Base-by-base conservation (phyloP, 2,329 filamentous ascomycete genomes). In the Aspergillus hortae region DNA sequence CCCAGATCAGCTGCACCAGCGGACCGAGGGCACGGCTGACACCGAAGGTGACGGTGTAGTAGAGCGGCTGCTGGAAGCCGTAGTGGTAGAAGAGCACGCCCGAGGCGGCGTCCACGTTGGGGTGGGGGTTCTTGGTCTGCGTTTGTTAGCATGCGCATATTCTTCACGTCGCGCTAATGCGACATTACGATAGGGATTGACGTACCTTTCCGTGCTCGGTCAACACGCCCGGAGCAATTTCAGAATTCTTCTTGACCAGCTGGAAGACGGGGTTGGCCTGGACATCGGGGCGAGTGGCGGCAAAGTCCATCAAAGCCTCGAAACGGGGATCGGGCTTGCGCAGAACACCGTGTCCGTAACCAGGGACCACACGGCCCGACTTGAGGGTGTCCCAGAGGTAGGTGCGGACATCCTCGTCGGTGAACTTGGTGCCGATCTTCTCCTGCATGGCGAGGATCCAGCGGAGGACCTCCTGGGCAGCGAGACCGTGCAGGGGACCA, bases 71-170 rank as follows among this genome's bases (percentile, higher is more conserved):
- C 71, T 89, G 88, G 85, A 99, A 96, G 53, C 92, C 94, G 71
- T 96, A 99, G 79, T 97, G 91, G 75, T 97, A 87, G 84, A 99
- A 97, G 45, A 99, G 81, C 5, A 97, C 92, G 58, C 94, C 94
- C 0, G 91, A 96, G 57, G 85, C 87, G 44, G 88, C 91, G 74
- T 99, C 94, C 56, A 99, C 94, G 71, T 99, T 99, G 59, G 94
- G 94, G 76, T 92, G 95, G 2, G 94, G 91, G 77, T 96, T 96
- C 82, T 95, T 95, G 61, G 91, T 96, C 86, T 81, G 49, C 17
- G 44, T 30, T 30, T 11, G 27, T 30, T 30, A 30, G 27, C 27
- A 27, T 30, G 2, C 0, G 3, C 6, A 30, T 3, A 10, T 30
- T 2, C 27, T 30, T 30, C 10, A 2, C 27, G 33, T 46, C 27